phyloP scores from a whole-genome alignment of 2,329 filamentous ascomycete species.

The Raffaelea arxii region DNA sequence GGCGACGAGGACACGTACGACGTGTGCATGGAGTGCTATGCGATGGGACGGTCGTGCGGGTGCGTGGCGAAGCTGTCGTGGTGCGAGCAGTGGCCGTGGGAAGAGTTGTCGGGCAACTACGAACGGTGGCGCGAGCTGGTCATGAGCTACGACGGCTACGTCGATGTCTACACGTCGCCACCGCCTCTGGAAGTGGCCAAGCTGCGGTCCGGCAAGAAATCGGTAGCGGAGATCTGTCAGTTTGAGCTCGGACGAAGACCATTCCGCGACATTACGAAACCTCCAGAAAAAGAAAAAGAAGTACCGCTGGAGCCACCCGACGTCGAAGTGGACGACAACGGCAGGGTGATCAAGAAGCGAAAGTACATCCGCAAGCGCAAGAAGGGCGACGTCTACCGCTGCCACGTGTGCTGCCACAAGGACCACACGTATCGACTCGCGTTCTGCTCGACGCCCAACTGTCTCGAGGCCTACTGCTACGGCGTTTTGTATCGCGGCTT shows the following conservation, averaged over 20 bases:
- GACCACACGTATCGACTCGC: constrained; percentile 82
- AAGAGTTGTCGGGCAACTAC: constrained; percentile 65
- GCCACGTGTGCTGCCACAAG: constrained; percentile 74
- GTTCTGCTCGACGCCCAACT: constrained; percentile 60
- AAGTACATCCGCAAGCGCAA: constrained; percentile 48
- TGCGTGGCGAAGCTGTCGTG: constrained; percentile 80
- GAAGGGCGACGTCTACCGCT: constrained; percentile 47
- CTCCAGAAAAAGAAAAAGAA: constrained; percentile 31
- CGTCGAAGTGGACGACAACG: constrained; percentile 54
- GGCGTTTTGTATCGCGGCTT: constrained; percentile 88
- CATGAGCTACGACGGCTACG: constrained; percentile 59
- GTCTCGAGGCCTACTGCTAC: constrained; percentile 76
- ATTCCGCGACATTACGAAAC: constrained; percentile 70
- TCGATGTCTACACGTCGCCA: constrained; percentile 57
- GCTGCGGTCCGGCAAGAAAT: constrained; percentile 59
- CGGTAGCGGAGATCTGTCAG: constrained; percentile 87
- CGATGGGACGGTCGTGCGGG: constrained; percentile 88
- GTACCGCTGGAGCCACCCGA: constrained; percentile 36
- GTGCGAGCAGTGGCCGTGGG: constrained; percentile 91
- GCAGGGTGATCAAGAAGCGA: constrained; percentile 47
- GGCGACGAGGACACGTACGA: constrained; percentile 82
- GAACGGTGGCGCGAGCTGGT: constrained; percentile 76
- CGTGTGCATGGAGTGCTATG: constrained; percentile 96
- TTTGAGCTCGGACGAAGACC: constrained; percentile 72
- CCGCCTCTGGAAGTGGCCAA: constrained; percentile 62